Percentiles rank a stretch among this genome's conserved stretches.
Evolutionary conservation across 2,329 filamentous ascomycete species (phyloP).

Genomic region (Penicillium sp.): DNA sequence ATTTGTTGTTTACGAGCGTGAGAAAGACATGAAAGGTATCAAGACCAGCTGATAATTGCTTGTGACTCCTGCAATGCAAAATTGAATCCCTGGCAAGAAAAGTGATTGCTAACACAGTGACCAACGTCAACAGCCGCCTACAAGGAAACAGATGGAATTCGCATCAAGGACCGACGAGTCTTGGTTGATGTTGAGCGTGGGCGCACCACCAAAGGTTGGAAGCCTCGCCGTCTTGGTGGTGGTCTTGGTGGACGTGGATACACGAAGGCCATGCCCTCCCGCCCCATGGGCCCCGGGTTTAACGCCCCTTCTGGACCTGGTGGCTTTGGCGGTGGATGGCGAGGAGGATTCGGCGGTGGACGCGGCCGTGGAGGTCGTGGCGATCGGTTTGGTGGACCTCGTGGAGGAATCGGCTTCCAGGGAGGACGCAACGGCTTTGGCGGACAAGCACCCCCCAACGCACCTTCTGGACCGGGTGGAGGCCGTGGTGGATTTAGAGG

Average conservation of each 20-base stretch:
- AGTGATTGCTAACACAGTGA: conserved; percentile 37
- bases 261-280: conserved; percentile 73
- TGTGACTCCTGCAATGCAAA: not conserved
- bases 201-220: conserved; percentile 90
- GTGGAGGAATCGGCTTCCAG: conserved; percentile 57
- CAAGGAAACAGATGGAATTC: conserved; percentile 81
- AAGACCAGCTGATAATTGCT: conserved; percentile 7
- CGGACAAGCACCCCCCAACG: conserved; percentile 49
- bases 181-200: conserved; percentile 96
- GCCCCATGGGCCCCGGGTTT: conserved; percentile 65
- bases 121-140: conserved; percentile 73
- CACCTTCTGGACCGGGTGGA: conserved; percentile 55
- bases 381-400: conserved; percentile 49
- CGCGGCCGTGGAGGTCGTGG: conserved; percentile 53
- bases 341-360: conserved; percentile 52
- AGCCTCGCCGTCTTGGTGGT: conserved; percentile 84
- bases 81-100: conserved; percentile 15
- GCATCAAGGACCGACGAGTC: conserved; percentile 87
- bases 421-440: conserved; percentile 55
- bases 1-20: conserved; percentile 94
- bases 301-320: conserved; percentile 56
- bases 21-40: conserved; percentile 98
- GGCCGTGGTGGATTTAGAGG: conserved; percentile 53
- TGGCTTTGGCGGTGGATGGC: conserved; percentile 56
- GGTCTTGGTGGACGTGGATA: conserved; percentile 90